Conservation (phyloP, 179 eudicot genomes). For the Silene noctiflora region DNA sequence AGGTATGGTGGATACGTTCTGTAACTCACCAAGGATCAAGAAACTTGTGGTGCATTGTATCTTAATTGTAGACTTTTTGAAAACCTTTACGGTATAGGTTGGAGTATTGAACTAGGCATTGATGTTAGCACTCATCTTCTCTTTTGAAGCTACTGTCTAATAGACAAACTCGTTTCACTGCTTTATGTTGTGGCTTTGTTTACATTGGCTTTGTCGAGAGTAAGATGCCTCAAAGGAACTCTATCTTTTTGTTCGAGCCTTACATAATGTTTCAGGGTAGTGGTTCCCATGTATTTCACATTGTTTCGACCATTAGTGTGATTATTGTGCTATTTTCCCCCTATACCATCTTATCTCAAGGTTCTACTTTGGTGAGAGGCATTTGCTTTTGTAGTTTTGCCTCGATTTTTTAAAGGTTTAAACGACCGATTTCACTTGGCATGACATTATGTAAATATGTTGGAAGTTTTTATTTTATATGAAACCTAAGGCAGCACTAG, state of each 20-base stretch:
- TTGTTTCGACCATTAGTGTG: background rate
- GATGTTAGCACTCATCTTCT: background rate
- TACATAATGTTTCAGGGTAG: background rate
- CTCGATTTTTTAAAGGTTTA: background rate
- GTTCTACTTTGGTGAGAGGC: background rate
- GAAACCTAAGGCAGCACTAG: too few relatives aligned
- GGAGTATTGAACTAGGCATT: background rate
- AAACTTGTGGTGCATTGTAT: too few relatives aligned
- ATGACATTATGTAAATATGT: too few relatives aligned
- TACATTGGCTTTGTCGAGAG: too few relatives aligned
- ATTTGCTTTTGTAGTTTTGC: background rate
- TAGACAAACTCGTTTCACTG: background rate
- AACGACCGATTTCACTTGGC: too few relatives aligned
- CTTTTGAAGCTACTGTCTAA: background rate
- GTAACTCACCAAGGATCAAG: too few relatives aligned
- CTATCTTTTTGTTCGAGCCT: background rate
- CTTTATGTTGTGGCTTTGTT: background rate
- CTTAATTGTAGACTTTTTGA: background rate
- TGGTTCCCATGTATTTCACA: background rate
- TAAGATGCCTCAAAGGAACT: constrained; percentile 7
- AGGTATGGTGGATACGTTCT: too few relatives aligned
- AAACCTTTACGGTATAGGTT: background rate
- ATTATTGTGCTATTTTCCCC: background rate
- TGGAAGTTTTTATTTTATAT: too few relatives aligned
- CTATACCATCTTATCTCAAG: background rate